Evolutionary conservation across 2,329 filamentous ascomycete genomes (phyloP).

Genomic region (Apiospora kogelbergensis): DNA sequence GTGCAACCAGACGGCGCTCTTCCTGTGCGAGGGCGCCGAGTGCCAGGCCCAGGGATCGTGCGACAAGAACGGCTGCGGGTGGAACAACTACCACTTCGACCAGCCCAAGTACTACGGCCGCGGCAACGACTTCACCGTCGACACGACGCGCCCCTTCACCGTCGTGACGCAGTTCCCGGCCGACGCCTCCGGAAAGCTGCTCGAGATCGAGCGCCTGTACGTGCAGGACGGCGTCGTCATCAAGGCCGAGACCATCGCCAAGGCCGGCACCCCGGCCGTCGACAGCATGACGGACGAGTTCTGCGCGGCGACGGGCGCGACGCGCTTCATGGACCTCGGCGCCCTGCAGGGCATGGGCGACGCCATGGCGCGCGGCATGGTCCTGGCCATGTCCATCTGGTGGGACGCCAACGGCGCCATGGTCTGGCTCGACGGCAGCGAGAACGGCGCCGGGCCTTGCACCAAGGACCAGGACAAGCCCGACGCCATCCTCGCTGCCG

Average conservation of each 20-base stretch:
- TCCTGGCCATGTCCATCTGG: conserved; percentile 52
- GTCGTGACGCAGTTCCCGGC: conserved; percentile 38
- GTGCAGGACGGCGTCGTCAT: conserved; percentile 36
- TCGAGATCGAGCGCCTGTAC: conserved; percentile 35
- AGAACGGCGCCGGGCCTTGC: conserved; percentile 51
- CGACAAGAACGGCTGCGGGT: conserved; percentile 36
- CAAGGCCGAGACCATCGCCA: conserved; percentile 29
- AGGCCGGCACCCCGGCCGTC: conserved; percentile 33
- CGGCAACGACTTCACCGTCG: conserved; percentile 31
- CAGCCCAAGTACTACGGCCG: conserved; percentile 32
- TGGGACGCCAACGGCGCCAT: conserved; percentile 50
- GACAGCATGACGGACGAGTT: conserved; percentile 35
- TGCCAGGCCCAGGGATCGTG: conserved; percentile 31
- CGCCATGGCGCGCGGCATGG: conserved; percentile 45
- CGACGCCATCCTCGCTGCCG: conserved; percentile 40
- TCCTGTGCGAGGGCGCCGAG: conserved; percentile 31
- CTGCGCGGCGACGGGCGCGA: conserved; percentile 34
- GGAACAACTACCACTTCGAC: conserved; percentile 35
- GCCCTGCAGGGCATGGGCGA: conserved; percentile 43
- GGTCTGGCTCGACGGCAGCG: conserved; percentile 53
- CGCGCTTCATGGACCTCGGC: conserved; percentile 35
- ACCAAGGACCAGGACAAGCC: conserved; percentile 47
- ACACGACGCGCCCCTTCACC: conserved; percentile 35
- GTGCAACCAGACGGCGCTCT: conserved; percentile 32
- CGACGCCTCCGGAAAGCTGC: conserved; percentile 29